phyloP scores from a whole-genome alignment of 805 yeast species.

The Yamadazyma olivae region DNA sequence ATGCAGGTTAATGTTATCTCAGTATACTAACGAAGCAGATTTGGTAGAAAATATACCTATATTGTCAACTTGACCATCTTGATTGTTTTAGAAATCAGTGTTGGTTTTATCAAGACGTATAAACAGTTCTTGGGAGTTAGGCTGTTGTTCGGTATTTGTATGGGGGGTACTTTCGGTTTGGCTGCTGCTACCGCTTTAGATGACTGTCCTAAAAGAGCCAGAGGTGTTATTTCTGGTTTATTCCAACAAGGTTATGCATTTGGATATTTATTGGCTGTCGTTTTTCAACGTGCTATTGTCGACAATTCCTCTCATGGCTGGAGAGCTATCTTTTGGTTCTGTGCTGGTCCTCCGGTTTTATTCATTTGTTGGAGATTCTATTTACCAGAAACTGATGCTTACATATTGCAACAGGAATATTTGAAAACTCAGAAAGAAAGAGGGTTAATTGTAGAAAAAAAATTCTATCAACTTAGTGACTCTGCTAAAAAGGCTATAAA shows the following conservation, averaged over 20 bases:
- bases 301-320: conserved; percentile 47
- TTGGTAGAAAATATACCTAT: conserved; percentile 59
- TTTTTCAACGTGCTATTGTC: conserved; percentile 62
- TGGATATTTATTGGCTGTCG: conserved; percentile 63
- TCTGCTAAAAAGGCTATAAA: conserved; percentile 17
- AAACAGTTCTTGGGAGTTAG: conserved; percentile 59
- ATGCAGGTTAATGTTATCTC: not conserved
- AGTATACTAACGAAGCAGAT: not conserved
- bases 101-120: conserved; percentile 58
- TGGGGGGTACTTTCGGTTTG: conserved; percentile 54
- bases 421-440: conserved; percentile 9
- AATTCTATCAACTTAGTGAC: conserved; percentile 5
- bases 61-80: conserved; percentile 44
- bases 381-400: conserved; percentile 49
- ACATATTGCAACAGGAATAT: conserved; percentile 33
- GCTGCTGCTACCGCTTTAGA: conserved; percentile 49
- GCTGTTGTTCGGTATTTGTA: conserved; percentile 55
- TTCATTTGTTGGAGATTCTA: conserved; percentile 30
- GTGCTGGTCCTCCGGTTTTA: conserved; percentile 50
- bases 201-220: conserved; percentile 49
- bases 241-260: conserved; percentile 81
- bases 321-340: conserved; percentile 69
- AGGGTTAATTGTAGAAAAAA: not conserved
- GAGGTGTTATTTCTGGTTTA: conserved; percentile 61
- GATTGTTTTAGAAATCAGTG: conserved; percentile 56